A percentile compares a stretch with the other conserved stretches of the same genome.
Evolutionary conservation across 2,329 filamentous ascomycete species (phyloP).

Genomic region (Davidsoniella neocaledoniae): DNA sequence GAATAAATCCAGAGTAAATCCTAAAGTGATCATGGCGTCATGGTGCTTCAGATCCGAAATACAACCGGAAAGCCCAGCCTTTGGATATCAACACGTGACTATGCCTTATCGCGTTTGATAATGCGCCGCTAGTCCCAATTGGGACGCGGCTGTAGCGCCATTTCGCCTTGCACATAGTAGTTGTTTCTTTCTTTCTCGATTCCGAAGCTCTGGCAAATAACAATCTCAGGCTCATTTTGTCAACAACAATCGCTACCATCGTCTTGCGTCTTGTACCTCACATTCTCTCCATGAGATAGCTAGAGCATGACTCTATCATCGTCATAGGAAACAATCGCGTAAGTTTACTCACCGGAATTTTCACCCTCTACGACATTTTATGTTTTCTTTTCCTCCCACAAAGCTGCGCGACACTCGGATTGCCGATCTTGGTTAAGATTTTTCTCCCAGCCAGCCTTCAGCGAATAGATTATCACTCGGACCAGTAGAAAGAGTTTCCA

Average conservation of each 20-base stretch:
- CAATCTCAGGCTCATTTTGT: no score
- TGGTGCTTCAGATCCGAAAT: conserved; percentile 3
- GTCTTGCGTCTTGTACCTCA: no score
- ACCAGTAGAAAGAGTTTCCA: no score
- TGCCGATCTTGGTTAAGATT: neutral
- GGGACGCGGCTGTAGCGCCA: conserved; percentile 12
- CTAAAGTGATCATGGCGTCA: conserved; percentile 6
- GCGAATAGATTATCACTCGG: neutral
- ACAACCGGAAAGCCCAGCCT: conserved; percentile 5
- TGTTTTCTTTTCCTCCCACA: neutral
- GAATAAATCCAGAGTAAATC: no score
- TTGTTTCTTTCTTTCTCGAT: conserved; percentile 8
- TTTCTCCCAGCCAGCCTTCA: neutral
- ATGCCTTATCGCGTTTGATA: conserved; percentile 7
- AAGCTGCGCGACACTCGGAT: neutral
- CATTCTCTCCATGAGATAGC: no score
- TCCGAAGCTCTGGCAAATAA: neutral
- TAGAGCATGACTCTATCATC: no score
- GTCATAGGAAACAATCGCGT: no score
- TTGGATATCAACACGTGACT: conserved; percentile 9
- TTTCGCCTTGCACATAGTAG: conserved; percentile 6
- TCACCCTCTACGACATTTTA: no score
- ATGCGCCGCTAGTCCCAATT: conserved; percentile 11
- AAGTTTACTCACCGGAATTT: no score
- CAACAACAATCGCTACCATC: no score